phyloP scores from a whole-genome alignment of 345 rosid genomes.

The Physaria fendleri region DNA sequence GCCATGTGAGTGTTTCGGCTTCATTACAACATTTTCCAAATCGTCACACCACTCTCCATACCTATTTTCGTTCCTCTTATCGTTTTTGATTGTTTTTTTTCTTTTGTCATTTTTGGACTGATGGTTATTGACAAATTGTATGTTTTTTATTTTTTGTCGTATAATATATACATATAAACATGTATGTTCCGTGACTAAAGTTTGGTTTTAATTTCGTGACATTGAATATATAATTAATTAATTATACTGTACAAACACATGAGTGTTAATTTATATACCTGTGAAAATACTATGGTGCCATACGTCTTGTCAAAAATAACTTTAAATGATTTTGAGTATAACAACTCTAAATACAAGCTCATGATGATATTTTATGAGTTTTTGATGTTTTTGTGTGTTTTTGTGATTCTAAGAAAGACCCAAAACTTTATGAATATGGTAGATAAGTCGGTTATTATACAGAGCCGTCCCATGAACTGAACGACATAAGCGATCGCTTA shows the following conservation, averaged over 20 bases:
- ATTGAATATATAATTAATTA: not conserved
- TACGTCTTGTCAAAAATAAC: not conserved
- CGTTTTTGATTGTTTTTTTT: constrained; percentile 1
- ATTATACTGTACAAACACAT: not conserved
- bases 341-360: not conserved
- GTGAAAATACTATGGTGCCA: not conserved
- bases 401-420: not conserved
- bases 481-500: too few species aligned
- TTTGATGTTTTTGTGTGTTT: not conserved
- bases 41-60: constrained; percentile 15
- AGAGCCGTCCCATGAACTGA: too few species aligned
- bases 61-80: constrained; percentile 13
- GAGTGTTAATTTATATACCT: not conserved
- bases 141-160: constrained; percentile 23
- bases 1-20: constrained; percentile 30
- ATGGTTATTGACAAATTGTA: constrained; percentile 18
- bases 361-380: not conserved
- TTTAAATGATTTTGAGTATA: not conserved
- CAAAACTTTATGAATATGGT: not conserved
- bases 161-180: not conserved
- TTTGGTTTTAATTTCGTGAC: constrained; percentile 14
- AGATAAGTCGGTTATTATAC: too few species aligned
- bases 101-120: constrained; percentile 2
- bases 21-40: constrained; percentile 29
- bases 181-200: constrained; percentile 19